Conservation (phyloP, 2,329 filamentous ascomycete species). For the Diaporthe citri region DNA sequence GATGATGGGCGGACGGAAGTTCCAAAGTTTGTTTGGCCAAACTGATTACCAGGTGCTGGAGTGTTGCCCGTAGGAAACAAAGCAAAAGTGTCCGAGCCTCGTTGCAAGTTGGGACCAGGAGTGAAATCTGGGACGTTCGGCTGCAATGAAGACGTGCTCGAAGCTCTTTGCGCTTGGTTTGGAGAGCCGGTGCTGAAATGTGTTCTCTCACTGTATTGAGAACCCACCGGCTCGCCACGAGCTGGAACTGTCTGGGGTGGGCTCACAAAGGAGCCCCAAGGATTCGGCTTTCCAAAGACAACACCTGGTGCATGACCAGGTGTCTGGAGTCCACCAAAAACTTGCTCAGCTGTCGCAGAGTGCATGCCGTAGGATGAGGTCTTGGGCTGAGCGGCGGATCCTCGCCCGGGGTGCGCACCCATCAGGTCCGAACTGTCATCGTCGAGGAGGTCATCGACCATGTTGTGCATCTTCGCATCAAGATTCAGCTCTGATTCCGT, state of each 20-base stretch:
- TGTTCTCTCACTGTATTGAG: constrained; percentile 13
- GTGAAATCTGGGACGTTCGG: constrained; percentile 31
- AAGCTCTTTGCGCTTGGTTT: constrained; percentile 13
- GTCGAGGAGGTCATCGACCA: constrained; percentile 62
- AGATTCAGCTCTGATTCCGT: constrained; percentile 37
- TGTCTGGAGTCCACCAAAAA: constrained; percentile 57
- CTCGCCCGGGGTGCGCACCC: constrained; percentile 55
- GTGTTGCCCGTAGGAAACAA: neutral
- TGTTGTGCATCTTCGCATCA: constrained; percentile 42
- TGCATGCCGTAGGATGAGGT: constrained; percentile 70
- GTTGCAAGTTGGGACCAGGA: constrained; percentile 27
- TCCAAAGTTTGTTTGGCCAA: constrained; percentile 17
- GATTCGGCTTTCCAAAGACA: constrained; percentile 6
- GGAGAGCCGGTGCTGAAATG: constrained; percentile 17
- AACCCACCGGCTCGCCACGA: constrained; percentile 3
- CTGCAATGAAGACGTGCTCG: constrained; percentile 33
- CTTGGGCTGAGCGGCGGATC: constrained; percentile 34
- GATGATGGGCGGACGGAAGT: constrained; percentile 33
- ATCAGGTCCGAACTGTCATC: constrained; percentile 29
- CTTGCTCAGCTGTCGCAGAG: constrained; percentile 62
- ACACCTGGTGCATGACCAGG: neutral
- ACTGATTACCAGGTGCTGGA: neutral
- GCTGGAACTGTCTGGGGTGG: constrained; percentile 6
- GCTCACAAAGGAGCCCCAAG: constrained; percentile 26
- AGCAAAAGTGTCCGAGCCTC: constrained; percentile 28